Base-by-base conservation (phyloP, 2,329 filamentous ascomycete species). In the Ophiobolus disseminans region DNA sequence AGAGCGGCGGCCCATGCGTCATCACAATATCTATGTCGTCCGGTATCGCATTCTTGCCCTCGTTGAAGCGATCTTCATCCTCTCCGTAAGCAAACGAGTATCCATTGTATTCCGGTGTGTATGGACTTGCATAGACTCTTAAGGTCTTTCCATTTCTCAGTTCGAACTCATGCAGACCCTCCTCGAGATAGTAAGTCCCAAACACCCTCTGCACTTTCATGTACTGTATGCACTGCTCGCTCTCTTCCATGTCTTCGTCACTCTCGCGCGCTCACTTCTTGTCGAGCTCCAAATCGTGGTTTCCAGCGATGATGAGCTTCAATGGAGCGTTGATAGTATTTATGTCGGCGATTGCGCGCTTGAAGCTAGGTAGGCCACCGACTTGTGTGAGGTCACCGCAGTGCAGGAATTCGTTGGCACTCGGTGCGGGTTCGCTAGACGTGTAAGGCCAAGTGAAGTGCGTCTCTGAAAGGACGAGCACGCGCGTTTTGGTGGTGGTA, bases 221-320 rank as follows among this genome's bases (percentile, higher is more conserved):
- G 14, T 43, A 43, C 0, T 22, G 70, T 1, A 48, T 19, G 11
- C 60, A 36, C 10, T 35, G 17, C 65, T 66, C 46, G 70, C 71
- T 13, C 73, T 73, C 36, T n/a, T 52, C 32, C 52, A 53, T 40
- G 4, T 42, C 41, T 13, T 47, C 45, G 10, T 22, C 32, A 22
- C 44, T 43, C n/a, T 48, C 14, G 1, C 28, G 16, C 5, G 48
- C 11, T 35, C 49, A 59, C 2, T 22, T 65, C 39, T 72, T 65
- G 54, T 86, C 81, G 0, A 86, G 74, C 2, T 78, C 79, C 14
- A 83, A 69, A 58, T 86, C 82, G 67, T 86, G 83, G 62, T 86
- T 86, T 0, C 83, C 83, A 0, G 82, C 78, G 43, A 86, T 85
- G 28, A 85, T 76, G 20, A 86, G 69, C 55, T 85, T 86, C 3